Percentiles rank a stretch among this genome's conserved stretches.
Evolutionary conservation across 805 yeast species (phyloP).

Genomic region (Candida anglica): DNA sequence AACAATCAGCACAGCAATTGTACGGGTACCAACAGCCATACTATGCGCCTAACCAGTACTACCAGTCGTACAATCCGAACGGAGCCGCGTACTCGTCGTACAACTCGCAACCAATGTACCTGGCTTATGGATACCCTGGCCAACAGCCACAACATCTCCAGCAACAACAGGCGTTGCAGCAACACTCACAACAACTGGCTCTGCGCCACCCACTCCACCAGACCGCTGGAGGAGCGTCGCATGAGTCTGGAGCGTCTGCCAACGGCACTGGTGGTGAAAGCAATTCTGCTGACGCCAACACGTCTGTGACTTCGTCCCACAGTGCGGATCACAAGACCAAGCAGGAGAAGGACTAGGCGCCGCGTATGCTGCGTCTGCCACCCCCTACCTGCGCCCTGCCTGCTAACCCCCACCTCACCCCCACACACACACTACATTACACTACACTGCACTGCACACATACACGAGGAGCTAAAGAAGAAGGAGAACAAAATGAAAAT

Average conservation of each 20-base stretch:
- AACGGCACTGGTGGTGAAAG: conserved; percentile 3
- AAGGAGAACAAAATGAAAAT: no score
- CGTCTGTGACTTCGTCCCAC: neutral
- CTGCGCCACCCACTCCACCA: neutral
- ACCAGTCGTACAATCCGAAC: conserved; percentile 3
- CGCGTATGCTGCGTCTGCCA: neutral
- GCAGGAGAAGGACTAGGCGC: neutral
- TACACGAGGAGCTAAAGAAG: neutral
- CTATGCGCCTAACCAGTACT: conserved; percentile 5
- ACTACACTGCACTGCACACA: neutral
- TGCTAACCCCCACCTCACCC: neutral
- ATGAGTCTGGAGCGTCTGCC: neutral
- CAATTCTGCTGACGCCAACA: neutral
- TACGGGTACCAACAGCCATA: conserved; percentile 4
- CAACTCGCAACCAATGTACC: conserved; percentile 4
- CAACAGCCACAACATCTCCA: conserved; percentile 2
- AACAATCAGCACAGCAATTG: conserved; percentile 1
- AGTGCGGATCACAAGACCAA: neutral
- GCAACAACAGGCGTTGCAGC: conserved; percentile 2
- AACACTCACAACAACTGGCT: neutral
- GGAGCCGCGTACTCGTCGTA: conserved; percentile 4
- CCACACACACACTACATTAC: neutral
- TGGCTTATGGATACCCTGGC: conserved; percentile 3
- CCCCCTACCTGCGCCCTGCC: neutral
- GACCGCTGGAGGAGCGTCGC: neutral